Percentiles rank a stretch among this genome's conserved stretches.
phyloP scores from a whole-genome alignment of 1,284 basidiomycete genomes.

The Neolentinus lepideus region DNA sequence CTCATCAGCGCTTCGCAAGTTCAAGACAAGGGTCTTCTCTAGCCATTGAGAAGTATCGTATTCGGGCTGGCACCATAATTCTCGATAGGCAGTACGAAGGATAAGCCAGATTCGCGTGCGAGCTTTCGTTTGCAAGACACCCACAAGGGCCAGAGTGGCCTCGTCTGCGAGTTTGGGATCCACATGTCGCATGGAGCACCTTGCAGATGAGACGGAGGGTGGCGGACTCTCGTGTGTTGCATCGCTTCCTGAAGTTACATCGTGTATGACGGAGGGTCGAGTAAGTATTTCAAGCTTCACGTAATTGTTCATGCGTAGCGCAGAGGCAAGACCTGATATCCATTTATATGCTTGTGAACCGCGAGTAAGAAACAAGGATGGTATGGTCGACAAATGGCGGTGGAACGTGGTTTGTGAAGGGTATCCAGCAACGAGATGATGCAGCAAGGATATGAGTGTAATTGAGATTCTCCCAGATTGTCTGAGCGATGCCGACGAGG shows the following conservation, averaged over 20 bases:
- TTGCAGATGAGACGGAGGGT: background rate
- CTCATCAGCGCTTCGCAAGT: conserved; percentile 44
- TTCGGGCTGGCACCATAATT: conserved; percentile 37
- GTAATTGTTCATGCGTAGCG: conserved; percentile 46
- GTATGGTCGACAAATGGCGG: conserved; percentile 35
- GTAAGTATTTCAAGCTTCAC: conserved; percentile 39
- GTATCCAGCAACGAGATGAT: conserved; percentile 45
- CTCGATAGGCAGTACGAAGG: conserved; percentile 58
- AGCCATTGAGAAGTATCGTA: conserved; percentile 37
- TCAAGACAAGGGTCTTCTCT: conserved; percentile 11
- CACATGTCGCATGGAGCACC: background rate
- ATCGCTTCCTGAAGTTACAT: conserved; percentile 6
- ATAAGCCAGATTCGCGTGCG: conserved; percentile 50
- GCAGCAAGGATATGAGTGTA: conserved; percentile 41
- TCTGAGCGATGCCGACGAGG: conserved; percentile 8
- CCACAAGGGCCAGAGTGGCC: conserved; percentile 38
- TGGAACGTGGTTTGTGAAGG: conserved; percentile 53
- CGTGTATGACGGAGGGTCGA: conserved; percentile 13
- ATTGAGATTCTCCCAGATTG: conserved; percentile 15
- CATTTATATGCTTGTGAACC: conserved; percentile 27
- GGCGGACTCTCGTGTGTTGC: background rate
- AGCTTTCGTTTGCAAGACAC: conserved; percentile 38
- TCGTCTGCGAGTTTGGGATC: conserved; percentile 25
- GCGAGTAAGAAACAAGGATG: conserved; percentile 28
- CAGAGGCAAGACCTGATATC: conserved; percentile 38